Evolutionary conservation across 108 stramenopile genomes (phyloP), one percentile per base, ranked within the genome.

Genomic region (Aurantiochytrium sp.): DNA sequence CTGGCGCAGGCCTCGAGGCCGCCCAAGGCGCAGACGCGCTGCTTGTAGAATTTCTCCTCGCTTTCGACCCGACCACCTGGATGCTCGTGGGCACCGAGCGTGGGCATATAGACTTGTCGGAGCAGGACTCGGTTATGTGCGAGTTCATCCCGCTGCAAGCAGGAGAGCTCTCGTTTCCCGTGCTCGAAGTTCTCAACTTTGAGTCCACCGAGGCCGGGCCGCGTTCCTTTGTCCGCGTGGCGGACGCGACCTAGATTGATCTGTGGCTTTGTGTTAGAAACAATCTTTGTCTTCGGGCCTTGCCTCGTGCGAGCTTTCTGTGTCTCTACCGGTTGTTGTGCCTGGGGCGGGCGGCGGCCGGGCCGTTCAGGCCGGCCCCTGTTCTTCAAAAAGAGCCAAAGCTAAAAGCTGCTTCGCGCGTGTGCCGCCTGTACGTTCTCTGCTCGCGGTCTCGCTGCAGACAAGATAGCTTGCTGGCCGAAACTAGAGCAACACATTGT

Each of bases 61-160:
- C 73, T 6, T 81, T 81, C 24, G 73, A 81, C 24, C 73, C 73
- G 45, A 81, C 42, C 39, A n/a, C 10, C 10, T 81, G 73, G 73
- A 81, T 81, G 73, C 6, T 81, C 6, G 73, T 81, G 73, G 73
- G 73, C 2, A 41, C 45, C 6, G 73, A 81, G 45, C 73, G 73
- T 30, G 73, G 73, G 3, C 73, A 81, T 24, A 30, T 81, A 1
- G 73, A 81, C 30, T 12, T 48, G 0, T 6, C 36, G 45, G 15
- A 37, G 1, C 6, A 5, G 42, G n/a, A 24, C 45, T 22, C n/a
- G n/a, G 73, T 81, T 12, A 48, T 30, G 45, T 81, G 73, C 45
- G 73, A 81, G 39, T 81, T 81, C 45, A 48, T 81, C 24, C 73
- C 73, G 42, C 39, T 81, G n/a, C 45, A 48, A 81, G 73, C 73